Evolutionary conservation across 2,329 filamentous ascomycete species (phyloP).

Genomic region (Pestalotiopsis sp.): DNA sequence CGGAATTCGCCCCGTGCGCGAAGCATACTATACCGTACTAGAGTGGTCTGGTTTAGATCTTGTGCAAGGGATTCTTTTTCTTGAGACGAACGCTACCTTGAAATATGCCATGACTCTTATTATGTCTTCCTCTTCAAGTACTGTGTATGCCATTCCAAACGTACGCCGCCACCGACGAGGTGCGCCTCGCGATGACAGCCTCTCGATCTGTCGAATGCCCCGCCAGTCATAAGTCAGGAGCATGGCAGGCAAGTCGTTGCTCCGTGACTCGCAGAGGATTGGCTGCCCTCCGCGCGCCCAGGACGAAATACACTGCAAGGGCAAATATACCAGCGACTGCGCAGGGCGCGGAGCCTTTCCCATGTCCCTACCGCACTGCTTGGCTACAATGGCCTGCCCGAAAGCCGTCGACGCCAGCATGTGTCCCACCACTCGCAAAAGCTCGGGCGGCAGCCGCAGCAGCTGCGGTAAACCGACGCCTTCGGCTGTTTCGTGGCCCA

Average conservation of each 20-base stretch:
- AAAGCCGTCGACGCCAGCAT: neutral
- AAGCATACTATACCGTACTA: constrained; percentile 5
- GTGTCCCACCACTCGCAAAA: neutral
- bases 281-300: neutral
- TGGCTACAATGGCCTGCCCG: neutral
- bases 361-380: neutral
- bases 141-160: neutral
- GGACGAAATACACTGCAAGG: neutral
- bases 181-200: neutral
- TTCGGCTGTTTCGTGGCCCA: neutral
- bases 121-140: neutral
- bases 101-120: neutral
- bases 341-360: neutral
- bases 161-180: neutral
- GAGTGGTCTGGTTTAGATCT: neutral
- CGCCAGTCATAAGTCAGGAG: constrained; percentile 8
- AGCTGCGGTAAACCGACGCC: neutral
- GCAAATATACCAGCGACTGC: neutral
- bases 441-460: constrained; percentile 3
- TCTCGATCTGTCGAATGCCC: constrained; percentile 4
- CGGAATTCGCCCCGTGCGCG: neutral
- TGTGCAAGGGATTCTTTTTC: neutral
- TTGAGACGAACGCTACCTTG: neutral
- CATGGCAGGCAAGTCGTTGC: neutral
- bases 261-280: neutral